These are phyloP conservation scores for Pseudogymnoascus sp. DNA, from an alignment of 2,329 filamentous ascomycete species.

Conservation along the genomic window DNA sequence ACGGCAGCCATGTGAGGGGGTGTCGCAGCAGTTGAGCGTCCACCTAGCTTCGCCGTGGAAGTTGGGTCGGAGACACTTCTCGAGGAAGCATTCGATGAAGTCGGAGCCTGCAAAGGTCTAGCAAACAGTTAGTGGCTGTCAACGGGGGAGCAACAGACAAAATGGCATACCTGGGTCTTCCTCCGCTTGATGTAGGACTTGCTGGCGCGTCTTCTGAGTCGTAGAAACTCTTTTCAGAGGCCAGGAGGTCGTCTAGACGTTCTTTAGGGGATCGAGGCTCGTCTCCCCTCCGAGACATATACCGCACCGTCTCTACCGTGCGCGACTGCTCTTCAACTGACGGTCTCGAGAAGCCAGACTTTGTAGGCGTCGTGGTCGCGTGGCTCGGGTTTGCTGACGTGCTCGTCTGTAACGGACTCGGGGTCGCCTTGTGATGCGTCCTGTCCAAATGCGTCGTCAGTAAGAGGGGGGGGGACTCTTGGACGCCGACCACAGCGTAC, in stretches of 20 bases:
- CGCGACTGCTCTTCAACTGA: slow-evolving; percentile 16
- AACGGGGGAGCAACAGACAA: not conserved
- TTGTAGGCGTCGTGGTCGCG: slow-evolving; percentile 25
- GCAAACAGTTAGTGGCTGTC: not conserved
- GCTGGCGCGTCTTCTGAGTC: slow-evolving; percentile 18
- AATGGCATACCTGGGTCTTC: not conserved
- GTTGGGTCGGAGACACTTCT: slow-evolving; percentile 28
- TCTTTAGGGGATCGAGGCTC: slow-evolving; percentile 27
- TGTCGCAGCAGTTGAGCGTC: slow-evolving; percentile 17
- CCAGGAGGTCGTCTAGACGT: slow-evolving; percentile 28
- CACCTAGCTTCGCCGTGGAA: slow-evolving; percentile 18
- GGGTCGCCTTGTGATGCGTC: slow-evolving; percentile 26
- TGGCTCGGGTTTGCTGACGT: slow-evolving; percentile 23
- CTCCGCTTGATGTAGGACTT: not conserved
- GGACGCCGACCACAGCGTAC: slow-evolving; percentile 8
- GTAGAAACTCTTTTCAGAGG: slow-evolving; percentile 28
- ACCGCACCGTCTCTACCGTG: slow-evolving; percentile 15
- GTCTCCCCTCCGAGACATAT: slow-evolving; percentile 13
- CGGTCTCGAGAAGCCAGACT: slow-evolving; percentile 21
- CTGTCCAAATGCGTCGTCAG: slow-evolving; percentile 17
- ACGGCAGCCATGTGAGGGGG: slow-evolving; percentile 23
- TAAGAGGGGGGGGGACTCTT: not conserved
- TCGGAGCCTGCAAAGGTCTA: not conserved
- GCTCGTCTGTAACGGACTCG: slow-evolving; percentile 28
- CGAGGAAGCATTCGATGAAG: slow-evolving; percentile 22